These are phyloP conservation scores for Lasiodiplodia gonubiensis DNA, from an alignment of 2,329 filamentous ascomycete species.

Conservation along the genomic window DNA sequence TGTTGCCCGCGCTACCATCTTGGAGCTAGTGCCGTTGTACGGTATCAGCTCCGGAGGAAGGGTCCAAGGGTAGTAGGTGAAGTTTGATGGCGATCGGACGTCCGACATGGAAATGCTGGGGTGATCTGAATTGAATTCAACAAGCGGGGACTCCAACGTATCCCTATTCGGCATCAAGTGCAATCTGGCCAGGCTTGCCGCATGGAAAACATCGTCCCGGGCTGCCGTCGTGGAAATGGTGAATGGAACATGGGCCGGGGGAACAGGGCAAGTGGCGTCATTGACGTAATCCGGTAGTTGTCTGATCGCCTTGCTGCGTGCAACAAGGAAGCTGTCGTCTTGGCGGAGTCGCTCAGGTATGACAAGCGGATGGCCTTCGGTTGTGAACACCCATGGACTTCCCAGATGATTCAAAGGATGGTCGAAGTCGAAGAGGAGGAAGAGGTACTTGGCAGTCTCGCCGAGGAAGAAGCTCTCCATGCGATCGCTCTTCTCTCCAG, in stretches of 20 bases:
- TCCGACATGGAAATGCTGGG: constrained; percentile 62
- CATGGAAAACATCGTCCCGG: constrained; percentile 83
- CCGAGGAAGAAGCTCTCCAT: constrained; percentile 99
- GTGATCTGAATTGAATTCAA: constrained; percentile 60
- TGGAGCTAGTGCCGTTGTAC: constrained; percentile 75
- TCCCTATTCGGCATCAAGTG: constrained; percentile 70
- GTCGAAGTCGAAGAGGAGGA: constrained; percentile 82
- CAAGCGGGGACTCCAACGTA: constrained; percentile 63
- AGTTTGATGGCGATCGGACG: constrained; percentile 70
- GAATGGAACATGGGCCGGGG: constrained; percentile 65
- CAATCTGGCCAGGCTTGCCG: constrained; percentile 81
- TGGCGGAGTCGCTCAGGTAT: constrained; percentile 63
- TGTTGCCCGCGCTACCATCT: constrained; percentile 72
- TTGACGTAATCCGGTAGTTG: constrained; percentile 21
- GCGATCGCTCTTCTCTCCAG: constrained; percentile 85
- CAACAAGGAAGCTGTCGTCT: constrained; percentile 28
- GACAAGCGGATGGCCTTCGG: constrained; percentile 91
- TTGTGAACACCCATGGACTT: constrained; percentile 89
- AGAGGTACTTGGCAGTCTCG: constrained; percentile 95
- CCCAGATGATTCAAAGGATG: constrained; percentile 90
- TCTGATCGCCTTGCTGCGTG: constrained; percentile 1
- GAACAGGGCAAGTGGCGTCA: constrained; percentile 67
- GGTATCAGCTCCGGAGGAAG: constrained; percentile 78
- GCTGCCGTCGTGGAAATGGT: constrained; percentile 81
- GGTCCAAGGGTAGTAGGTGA: constrained; percentile 93